Evolutionary conservation across 225 moss, liverwort and hornwort genomes (phyloP).

Genomic region (Sphagnum contortum): DNA sequence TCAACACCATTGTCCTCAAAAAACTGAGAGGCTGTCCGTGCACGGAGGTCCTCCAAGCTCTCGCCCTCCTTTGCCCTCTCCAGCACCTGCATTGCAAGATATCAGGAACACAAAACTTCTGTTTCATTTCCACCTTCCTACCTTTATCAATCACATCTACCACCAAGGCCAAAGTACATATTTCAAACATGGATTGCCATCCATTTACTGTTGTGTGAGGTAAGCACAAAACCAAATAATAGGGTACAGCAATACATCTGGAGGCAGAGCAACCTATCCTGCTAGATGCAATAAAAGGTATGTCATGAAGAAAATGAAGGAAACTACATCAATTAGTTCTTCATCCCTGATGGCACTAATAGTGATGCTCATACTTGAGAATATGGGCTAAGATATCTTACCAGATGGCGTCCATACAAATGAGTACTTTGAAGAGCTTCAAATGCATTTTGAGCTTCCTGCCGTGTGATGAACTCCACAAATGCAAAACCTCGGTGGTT

Average conservation of each 20-base stretch:
- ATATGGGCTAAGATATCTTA: conserved; percentile 17
- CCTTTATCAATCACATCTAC: too few relatives aligned
- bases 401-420: conserved; percentile 94
- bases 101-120: neutral
- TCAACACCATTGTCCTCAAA: conserved; percentile 58
- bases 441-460: conserved; percentile 88
- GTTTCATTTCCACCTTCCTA: neutral
- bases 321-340: neutral
- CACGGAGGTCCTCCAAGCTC: conserved; percentile 78
- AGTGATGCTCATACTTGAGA: neutral
- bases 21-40: conserved; percentile 71
- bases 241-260: too few relatives aligned
- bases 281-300: too few relatives aligned
- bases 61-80: conserved; percentile 90
- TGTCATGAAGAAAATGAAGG: neutral
- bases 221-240: neutral
- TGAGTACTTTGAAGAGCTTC: conserved; percentile 89
- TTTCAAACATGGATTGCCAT: neutral
- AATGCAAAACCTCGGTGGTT: conserved; percentile 95
- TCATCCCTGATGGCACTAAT: neutral
- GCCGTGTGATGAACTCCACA: conserved; percentile 90
- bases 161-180: too few relatives aligned
- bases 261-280: too few relatives aligned
- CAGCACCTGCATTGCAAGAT: conserved; percentile 44
- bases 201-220: neutral